Evolutionary conservation across 768 basidiomycete genomes (phyloP), one percentile per base, ranked within the genome.

Genomic region (Nidularia pulvinata): DNA sequence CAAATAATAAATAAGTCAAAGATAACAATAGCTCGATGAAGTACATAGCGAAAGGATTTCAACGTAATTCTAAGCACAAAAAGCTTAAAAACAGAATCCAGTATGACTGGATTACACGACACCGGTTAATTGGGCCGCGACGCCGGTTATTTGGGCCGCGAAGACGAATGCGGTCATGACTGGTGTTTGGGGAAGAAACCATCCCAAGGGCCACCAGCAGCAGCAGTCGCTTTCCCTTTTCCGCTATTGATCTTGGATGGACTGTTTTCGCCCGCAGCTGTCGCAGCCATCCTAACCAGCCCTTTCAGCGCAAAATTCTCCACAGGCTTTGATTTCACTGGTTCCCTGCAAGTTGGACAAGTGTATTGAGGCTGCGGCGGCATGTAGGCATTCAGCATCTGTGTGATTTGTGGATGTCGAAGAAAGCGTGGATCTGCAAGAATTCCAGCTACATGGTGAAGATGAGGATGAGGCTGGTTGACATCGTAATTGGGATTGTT

Each of bases 331-430:
- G 61, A 72, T 33, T 68, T 63, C 9, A 86, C 78, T 10, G 64
- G 59, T 46, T 76, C 70, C 49, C 89, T 76, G 59, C 89, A 91
- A 4, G 80, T 81, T 3, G 89, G 89, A 52, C 89, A 91, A 1
- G 82, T 82, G 58, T 86, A 89, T 33, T 76, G 63, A 0, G 85
- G 86, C 35, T 73, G 67, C 5, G 69, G 70, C 22, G 66, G 73
- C 34, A 67, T 60, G 33, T 59, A 32, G 35, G 63, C 65, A 5
- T 59, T 57, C 30, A 68, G 52, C 49, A 68, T 59, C 11, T 46
- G 45, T 22, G 22, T 22, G 7, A 46, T 46, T 14, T 69, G 57
- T 45, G 72, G 62, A 47, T 65, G 64, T 25, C 46, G 32, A 14
- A 48, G 37, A 6, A 48, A 36, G 14, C 34, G 45, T 6, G 46